phyloP scores from a whole-genome alignment of 352 stramenopile genomes.

The Phytopythium ostracodes region DNA sequence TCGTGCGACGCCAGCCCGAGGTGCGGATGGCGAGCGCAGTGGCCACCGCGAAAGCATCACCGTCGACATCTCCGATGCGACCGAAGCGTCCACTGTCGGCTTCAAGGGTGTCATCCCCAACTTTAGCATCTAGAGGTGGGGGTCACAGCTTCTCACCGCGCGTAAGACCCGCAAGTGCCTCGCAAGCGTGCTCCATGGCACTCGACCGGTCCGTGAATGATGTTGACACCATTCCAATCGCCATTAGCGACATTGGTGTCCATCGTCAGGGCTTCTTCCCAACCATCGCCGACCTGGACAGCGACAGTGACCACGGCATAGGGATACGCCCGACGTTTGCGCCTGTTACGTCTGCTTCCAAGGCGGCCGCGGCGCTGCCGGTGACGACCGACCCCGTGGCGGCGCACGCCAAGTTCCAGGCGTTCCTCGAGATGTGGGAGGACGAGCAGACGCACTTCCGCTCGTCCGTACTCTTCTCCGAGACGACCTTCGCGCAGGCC shows the following conservation, averaged over 20 bases:
- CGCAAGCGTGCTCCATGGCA: slow-evolving; percentile 24
- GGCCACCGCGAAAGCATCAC: not conserved
- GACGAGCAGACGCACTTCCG: slow-evolving; percentile 44
- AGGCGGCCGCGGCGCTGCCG: not conserved
- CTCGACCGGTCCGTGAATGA: slow-evolving; percentile 7
- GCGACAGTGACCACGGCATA: not conserved
- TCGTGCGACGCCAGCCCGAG: not conserved
- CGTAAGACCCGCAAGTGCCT: slow-evolving; percentile 33
- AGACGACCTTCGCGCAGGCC: slow-evolving; percentile 52
- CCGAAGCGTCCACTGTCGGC: slow-evolving; percentile 38
- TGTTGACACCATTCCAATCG: not conserved
- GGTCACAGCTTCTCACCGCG: slow-evolving; percentile 3
- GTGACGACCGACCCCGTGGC: slow-evolving; percentile 17
- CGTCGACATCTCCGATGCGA: slow-evolving; percentile 6
- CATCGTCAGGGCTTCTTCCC: not conserved
- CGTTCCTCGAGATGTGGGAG: slow-evolving; percentile 51
- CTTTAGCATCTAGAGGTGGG: slow-evolving; percentile 14
- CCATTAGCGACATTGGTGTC: not conserved
- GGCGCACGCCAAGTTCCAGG: slow-evolving; percentile 37
- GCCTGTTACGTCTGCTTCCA: not conserved
- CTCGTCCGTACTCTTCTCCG: slow-evolving; percentile 56
- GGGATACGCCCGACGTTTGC: not conserved
- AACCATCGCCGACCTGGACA: not conserved
- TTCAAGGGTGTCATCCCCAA: slow-evolving; percentile 20
- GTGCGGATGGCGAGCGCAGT: not conserved